phyloP scores from a whole-genome alignment of 495 filamentous ascomycete species.

The Cercophora newfieldiana region DNA sequence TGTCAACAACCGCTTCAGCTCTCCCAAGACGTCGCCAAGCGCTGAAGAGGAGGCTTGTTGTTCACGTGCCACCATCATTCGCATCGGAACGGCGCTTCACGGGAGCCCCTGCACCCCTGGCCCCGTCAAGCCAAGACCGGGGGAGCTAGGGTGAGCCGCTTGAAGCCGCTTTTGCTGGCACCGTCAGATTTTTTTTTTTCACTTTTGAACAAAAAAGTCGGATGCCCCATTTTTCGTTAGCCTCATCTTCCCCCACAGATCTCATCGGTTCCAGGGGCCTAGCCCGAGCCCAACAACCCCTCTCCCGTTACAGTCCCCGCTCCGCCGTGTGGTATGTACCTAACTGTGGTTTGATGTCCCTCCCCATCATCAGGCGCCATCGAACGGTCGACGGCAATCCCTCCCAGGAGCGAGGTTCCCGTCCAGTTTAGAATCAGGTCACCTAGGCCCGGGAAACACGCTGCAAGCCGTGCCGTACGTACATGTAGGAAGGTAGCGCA shows the following conservation, averaged over 20 bases:
- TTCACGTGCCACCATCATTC: constrained; percentile 39
- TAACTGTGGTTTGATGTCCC: background rate
- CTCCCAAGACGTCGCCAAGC: constrained; percentile 10
- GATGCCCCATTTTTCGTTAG: background rate
- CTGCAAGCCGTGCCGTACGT: background rate
- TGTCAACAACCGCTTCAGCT: background rate
- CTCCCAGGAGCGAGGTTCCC: background rate
- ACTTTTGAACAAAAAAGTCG: background rate
- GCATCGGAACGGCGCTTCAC: constrained; percentile 8
- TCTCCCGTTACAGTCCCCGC: background rate
- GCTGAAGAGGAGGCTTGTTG: constrained; percentile 17
- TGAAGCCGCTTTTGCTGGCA: constrained; percentile 25
- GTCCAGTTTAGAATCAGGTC: background rate
- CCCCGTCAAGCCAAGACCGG: constrained; percentile 1
- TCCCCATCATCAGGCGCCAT: background rate
- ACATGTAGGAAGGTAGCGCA: background rate
- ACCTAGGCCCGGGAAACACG: background rate
- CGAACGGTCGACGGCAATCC: background rate
- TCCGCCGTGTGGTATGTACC: no score
- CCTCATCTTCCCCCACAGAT: constrained; percentile 18
- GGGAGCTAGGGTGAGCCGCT: constrained; percentile 29
- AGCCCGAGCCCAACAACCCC: background rate
- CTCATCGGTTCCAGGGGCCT: constrained; percentile 5
- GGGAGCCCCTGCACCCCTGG: constrained; percentile 3
- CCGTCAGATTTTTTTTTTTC: constrained; percentile 4